These are phyloP conservation scores for Picea glauca DNA, from an alignment of 75 land plant species.

Conservation along the genomic window DNA sequence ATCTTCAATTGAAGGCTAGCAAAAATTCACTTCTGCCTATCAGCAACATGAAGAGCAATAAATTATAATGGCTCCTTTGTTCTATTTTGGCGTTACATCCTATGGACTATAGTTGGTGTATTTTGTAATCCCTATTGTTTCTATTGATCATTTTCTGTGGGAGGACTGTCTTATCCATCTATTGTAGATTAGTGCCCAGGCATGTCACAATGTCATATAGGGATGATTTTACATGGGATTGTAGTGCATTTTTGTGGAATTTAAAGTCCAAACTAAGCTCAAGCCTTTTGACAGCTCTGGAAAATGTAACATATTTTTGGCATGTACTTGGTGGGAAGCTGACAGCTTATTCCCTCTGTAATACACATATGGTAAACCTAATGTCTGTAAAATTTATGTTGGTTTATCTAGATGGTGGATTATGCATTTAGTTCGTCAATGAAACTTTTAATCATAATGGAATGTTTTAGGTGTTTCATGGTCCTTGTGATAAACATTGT, in stretches of 20 bases:
- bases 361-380: too few species aligned
- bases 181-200: background rate
- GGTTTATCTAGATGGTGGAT: too few species aligned
- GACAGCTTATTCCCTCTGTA: background rate
- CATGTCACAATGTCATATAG: background rate
- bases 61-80: background rate
- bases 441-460: too few species aligned
- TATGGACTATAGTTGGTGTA: background rate
- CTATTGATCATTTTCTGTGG: background rate
- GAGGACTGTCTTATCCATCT: background rate
- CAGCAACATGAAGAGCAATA: background rate
- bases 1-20: constrained; percentile 36
- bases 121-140: background rate
- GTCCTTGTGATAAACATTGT: too few species aligned
- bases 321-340: background rate
- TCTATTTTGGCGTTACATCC: background rate
- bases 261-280: background rate
- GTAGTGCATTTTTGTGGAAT: background rate
- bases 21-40: constrained; percentile 6
- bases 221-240: background rate
- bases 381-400: too few species aligned
- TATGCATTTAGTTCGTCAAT: too few species aligned
- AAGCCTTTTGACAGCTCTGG: background rate
- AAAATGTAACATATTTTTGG: constrained; percentile 4
- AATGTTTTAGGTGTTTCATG: too few species aligned